Base-by-base conservation (phyloP, 805 yeast genomes). In the Ogataea nakhonphanomensis region DNA sequence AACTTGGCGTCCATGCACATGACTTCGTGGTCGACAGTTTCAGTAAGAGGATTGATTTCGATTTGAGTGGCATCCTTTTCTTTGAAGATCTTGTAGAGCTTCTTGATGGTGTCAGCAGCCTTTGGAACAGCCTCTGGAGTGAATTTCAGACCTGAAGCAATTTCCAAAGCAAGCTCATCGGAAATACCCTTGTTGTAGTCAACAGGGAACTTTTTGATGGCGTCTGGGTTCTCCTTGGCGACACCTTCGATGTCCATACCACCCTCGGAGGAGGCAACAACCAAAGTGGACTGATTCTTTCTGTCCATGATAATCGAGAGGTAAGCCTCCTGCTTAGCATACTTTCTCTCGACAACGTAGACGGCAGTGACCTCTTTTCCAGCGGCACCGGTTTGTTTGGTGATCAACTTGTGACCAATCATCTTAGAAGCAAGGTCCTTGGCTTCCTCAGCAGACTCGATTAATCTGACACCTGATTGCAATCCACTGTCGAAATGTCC, bases 181-280 rank as follows among this genome's bases (percentile, higher is more conserved):
- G 91, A 79, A 61, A 93, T 84, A 61, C 96, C 97, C 41, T 69
- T 68, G 44, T 81, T 75, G 55, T 87, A 74, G 54, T 84, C 81
- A 45, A 93, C 79, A 51, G 84, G 74, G 76, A 81, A 88, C 51
- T 91, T 81, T 71, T 87, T 83, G 72, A 93, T 93, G 54, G 95
- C 95, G 43, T 78, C 79, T 39, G 99, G 99, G 66, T 78, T 82
- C 56, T 76, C 79, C 54, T 81, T 82, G 46, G 99, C 99, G 55
- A 93, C 98, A 65, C 95, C 96, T 76, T 93, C 99, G 61, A 93
- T 93, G 72, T 93, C 96, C 95, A 93, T 90, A 74, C 99, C 99
- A 73, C 99, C 99, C 72, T 93, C 93, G 49, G 95, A 74, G 25
- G 97, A 89, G 36, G 96, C 96, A 50, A 93, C 96, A 61, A 93